Evolutionary conservation across 371 early-diverging fungal genomes (phyloP).

Genomic region (Phascolomyces articulosus): DNA sequence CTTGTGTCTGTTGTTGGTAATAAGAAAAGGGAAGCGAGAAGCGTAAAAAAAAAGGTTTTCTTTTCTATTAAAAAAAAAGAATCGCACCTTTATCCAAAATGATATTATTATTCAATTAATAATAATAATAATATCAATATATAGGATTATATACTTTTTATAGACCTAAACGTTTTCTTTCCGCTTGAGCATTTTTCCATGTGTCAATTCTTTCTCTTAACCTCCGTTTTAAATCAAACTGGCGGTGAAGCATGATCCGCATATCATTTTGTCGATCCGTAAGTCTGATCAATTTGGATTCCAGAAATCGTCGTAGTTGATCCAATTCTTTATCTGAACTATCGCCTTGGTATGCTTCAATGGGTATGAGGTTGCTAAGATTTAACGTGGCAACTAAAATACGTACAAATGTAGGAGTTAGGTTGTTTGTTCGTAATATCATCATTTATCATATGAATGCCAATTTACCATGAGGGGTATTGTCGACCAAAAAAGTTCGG

Average conservation of each 20-base stretch:
- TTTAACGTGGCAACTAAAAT: conserved; percentile 44
- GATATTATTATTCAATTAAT: too few species aligned
- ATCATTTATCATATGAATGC: not conserved
- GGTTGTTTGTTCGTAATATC: not conserved
- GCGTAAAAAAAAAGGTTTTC: too few species aligned
- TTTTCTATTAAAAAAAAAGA: too few species aligned
- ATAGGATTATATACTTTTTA: not conserved
- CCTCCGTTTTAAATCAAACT: conserved; percentile 44
- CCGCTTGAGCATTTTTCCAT: conserved; percentile 34
- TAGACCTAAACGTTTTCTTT: conserved; percentile 8
- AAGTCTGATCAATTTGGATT: conserved; percentile 34
- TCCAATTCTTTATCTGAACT: conserved; percentile 38
- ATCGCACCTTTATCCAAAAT: too few species aligned
- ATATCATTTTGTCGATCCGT: conserved; percentile 42
- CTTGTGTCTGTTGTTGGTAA: too few species aligned
- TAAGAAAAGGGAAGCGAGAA: too few species aligned
- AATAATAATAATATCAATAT: not conserved
- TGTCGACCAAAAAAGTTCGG: conserved; percentile 46
- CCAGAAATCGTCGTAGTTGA: conserved; percentile 38
- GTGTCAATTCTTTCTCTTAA: conserved; percentile 38
- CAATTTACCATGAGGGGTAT: conserved; percentile 43
- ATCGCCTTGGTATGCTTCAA: conserved; percentile 44
- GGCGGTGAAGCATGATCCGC: conserved; percentile 43
- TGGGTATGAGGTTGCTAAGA: conserved; percentile 50
- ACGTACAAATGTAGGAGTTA: not conserved